Evolutionary conservation across 305 asterid genomes (phyloP).

Genomic region (Solanum hybrid): DNA sequence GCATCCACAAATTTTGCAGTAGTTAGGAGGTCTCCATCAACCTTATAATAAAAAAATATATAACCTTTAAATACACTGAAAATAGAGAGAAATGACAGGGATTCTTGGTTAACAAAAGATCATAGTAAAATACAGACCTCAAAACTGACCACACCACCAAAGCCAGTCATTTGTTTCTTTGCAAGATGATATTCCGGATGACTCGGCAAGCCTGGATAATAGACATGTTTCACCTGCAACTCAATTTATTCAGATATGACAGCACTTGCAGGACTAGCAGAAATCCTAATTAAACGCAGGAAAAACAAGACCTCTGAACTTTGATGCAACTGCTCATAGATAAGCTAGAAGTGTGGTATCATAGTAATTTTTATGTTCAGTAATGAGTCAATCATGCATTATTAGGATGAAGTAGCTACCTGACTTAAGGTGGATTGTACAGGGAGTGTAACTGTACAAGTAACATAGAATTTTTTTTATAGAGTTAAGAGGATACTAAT

Average conservation of each 20-base stretch:
- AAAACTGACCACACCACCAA: conserved; percentile 97
- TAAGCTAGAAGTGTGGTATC: neutral
- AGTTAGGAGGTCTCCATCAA: conserved; percentile 73
- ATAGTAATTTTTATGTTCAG: neutral
- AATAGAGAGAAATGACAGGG: neutral
- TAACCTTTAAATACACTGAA: neutral
- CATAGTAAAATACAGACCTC: conserved; percentile 50
- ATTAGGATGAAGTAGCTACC: neutral
- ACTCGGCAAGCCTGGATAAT: conserved; percentile 91
- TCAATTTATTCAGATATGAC: neutral
- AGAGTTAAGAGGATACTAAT: neutral
- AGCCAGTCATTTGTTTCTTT: conserved; percentile 91
- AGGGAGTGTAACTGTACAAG: neutral
- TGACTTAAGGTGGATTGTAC: neutral
- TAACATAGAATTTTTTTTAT: neutral
- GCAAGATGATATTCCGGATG: conserved; percentile 96
- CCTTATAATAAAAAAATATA: conserved; percentile 25
- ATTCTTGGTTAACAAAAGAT: neutral
- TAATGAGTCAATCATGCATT: neutral
- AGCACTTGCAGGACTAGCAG: neutral
- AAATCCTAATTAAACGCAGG: neutral
- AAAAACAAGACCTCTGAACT: neutral
- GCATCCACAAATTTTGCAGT: conserved; percentile 86
- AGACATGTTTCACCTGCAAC: conserved; percentile 72
- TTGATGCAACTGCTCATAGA: neutral